Conservation (phyloP, 2,329 filamentous ascomycete species). For the Fusarium circinatum region DNA sequence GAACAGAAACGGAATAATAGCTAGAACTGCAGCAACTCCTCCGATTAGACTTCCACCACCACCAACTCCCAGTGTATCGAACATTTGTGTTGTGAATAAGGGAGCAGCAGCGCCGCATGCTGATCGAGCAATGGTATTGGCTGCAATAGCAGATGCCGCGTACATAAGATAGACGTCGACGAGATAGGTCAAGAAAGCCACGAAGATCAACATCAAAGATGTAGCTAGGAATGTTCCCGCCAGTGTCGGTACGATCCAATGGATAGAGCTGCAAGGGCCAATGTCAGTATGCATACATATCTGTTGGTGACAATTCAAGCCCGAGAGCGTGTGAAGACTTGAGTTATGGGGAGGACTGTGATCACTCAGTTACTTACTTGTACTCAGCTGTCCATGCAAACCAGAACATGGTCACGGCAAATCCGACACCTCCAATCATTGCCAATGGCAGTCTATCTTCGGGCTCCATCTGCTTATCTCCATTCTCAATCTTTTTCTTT, state of each 20-base stretch:
- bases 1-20: slow-evolving; percentile 31
- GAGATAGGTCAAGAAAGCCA: slow-evolving; percentile 33
- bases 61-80: slow-evolving; percentile 25
- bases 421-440: slow-evolving; percentile 33
- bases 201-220: slow-evolving; percentile 37
- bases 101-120: slow-evolving; percentile 36
- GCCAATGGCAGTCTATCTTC: slow-evolving; percentile 33
- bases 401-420: slow-evolving; percentile 38
- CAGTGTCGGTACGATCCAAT: slow-evolving; percentile 34
- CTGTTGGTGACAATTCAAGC: background rate
- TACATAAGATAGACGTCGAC: slow-evolving; percentile 36
- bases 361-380: background rate
- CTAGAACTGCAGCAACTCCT: slow-evolving; percentile 27
- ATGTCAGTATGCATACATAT: background rate
- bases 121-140: slow-evolving; percentile 31
- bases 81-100: slow-evolving; percentile 35
- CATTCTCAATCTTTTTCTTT: slow-evolving; percentile 16
- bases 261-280: slow-evolving; percentile 4
- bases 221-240: slow-evolving; percentile 30
- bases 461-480: slow-evolving; percentile 22
- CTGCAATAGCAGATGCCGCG: slow-evolving; percentile 33
- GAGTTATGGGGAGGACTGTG: too few relatives aligned
- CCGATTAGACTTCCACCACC: slow-evolving; percentile 33
- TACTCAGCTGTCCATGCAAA: slow-evolving; percentile 37
- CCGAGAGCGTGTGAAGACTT: background rate